A percentile compares a stretch with the other conserved stretches of the same genome.
phyloP scores from a whole-genome alignment of 1,139 yeast species.

The Eremothecium gossypii region DNA sequence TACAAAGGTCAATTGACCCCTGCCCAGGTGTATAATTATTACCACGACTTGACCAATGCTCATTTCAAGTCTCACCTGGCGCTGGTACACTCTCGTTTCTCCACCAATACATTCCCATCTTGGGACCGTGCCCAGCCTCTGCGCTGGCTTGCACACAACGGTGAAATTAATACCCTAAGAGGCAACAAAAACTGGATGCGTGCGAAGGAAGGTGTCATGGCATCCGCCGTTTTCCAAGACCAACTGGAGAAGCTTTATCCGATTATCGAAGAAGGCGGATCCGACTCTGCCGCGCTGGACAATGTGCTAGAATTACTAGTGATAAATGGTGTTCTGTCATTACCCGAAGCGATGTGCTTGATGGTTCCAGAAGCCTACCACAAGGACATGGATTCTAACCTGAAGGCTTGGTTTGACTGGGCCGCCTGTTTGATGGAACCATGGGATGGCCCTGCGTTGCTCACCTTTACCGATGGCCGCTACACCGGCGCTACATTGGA shows the following conservation, averaged over 20 bases:
- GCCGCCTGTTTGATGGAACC: constrained; percentile 99
- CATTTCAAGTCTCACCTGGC: constrained; percentile 95
- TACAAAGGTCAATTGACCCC: constrained; percentile 98
- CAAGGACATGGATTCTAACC: constrained; percentile 87
- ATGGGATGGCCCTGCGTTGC: constrained; percentile 98
- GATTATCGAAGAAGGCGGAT: constrained; percentile 95
- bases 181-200: constrained; percentile 99
- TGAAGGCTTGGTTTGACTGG: constrained; percentile 96
- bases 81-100: constrained; percentile 91
- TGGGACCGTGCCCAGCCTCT: constrained; percentile 99
- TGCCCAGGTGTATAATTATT: constrained; percentile 87
- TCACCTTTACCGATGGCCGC: constrained; percentile 94
- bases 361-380: constrained; percentile 99
- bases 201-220: constrained; percentile 96
- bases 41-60: constrained; percentile 84
- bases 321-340: constrained; percentile 80
- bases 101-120: constrained; percentile 96
- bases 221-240: constrained; percentile 77
- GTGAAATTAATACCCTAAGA: constrained; percentile 93
- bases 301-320: constrained; percentile 88
- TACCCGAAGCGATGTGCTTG: constrained; percentile 96
- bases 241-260: constrained; percentile 88
- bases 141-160: constrained; percentile 96
- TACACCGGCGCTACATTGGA: constrained; percentile 98
- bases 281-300: constrained; percentile 98